phyloP scores from a whole-genome alignment of 1,139 yeast genomes.

The Meyerozyma sp. region DNA sequence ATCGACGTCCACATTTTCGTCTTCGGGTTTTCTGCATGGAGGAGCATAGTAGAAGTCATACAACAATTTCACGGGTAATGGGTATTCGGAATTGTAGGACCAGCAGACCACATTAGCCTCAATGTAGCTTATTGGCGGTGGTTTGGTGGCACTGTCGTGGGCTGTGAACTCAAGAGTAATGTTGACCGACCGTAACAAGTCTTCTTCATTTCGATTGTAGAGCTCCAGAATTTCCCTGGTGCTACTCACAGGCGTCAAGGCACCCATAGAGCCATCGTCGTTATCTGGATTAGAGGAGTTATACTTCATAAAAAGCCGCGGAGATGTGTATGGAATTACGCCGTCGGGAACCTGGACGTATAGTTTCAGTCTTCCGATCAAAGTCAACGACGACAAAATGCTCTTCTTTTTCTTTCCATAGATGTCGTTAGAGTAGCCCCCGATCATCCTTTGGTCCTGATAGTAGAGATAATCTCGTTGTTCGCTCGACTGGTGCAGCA shows the following conservation, averaged over 20 bases:
- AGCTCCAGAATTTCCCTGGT: conserved; percentile 23
- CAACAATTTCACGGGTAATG: conserved; percentile 35
- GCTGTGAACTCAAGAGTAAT: conserved; percentile 22
- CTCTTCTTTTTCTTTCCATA: conserved; percentile 37
- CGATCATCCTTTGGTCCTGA: conserved; percentile 24
- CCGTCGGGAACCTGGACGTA: conserved; percentile 30
- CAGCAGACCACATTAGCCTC: conserved; percentile 37
- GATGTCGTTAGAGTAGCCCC: conserved; percentile 19
- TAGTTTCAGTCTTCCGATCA: conserved; percentile 32
- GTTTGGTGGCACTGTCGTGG: conserved; percentile 17
- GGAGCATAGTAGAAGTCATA: conserved; percentile 40
- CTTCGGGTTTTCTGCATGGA: conserved; percentile 11
- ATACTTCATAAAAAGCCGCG: conserved; percentile 34
- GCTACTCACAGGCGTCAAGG: neutral
- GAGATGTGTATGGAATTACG: conserved; percentile 34
- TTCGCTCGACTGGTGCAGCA: neutral
- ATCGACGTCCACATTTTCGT: conserved; percentile 14
- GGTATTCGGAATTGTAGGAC: conserved; percentile 40
- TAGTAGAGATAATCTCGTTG: conserved; percentile 11
- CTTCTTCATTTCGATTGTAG: conserved; percentile 25
- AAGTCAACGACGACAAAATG: conserved; percentile 28
- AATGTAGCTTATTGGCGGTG: conserved; percentile 28
- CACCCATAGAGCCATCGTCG: neutral
- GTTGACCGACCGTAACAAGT: conserved; percentile 19
- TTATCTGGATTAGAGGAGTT: conserved; percentile 13